A percentile compares a stretch with the other conserved stretches of the same genome.
Conservation (phyloP, 352 stramenopile genomes). For the Globisporangium spiculum region DNA sequence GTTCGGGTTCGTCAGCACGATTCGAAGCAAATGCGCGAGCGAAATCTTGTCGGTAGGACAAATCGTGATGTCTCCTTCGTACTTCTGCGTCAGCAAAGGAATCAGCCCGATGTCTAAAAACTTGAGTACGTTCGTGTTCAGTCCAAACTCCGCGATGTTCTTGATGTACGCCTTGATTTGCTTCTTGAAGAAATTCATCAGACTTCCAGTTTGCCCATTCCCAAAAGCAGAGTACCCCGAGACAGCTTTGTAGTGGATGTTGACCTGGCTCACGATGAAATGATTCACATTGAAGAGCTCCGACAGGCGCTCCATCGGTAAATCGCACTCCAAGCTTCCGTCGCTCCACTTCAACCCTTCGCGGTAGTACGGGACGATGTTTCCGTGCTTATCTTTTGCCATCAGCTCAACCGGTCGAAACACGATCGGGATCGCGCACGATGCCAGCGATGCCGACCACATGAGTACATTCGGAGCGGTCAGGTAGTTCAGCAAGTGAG, state of each 20-base stretch:
- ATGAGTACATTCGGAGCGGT: constrained; percentile 98
- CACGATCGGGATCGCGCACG: constrained; percentile 93
- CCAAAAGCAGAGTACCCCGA: constrained; percentile 70
- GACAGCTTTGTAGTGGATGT: constrained; percentile 86
- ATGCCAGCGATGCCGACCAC: constrained; percentile 95
- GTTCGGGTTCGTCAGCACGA: constrained; percentile 81
- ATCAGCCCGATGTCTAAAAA: constrained; percentile 81
- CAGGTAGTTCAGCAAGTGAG: constrained; percentile 98
- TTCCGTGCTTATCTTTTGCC: constrained; percentile 91
- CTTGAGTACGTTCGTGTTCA: constrained; percentile 84
- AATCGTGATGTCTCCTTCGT: constrained; percentile 98
- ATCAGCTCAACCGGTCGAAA: constrained; percentile 95
- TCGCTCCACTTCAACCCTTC: constrained; percentile 93
- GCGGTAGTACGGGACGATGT: constrained; percentile 77
- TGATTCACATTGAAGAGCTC: constrained; percentile 99
- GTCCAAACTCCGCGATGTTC: constrained; percentile 80
- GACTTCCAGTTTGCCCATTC: constrained; percentile 70
- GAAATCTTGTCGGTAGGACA: constrained; percentile 91
- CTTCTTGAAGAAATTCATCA: constrained; percentile 95
- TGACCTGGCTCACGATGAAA: constrained; percentile 97
- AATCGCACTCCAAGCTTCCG: constrained; percentile 91
- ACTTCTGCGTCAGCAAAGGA: constrained; percentile 90
- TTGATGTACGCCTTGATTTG: constrained; percentile 92
- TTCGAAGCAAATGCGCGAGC: constrained; percentile 72
- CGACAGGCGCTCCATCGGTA: constrained; percentile 95